Evolutionary conservation across 306 rosid genomes (phyloP).

Genomic region (Pyrus bretschneideri): DNA sequence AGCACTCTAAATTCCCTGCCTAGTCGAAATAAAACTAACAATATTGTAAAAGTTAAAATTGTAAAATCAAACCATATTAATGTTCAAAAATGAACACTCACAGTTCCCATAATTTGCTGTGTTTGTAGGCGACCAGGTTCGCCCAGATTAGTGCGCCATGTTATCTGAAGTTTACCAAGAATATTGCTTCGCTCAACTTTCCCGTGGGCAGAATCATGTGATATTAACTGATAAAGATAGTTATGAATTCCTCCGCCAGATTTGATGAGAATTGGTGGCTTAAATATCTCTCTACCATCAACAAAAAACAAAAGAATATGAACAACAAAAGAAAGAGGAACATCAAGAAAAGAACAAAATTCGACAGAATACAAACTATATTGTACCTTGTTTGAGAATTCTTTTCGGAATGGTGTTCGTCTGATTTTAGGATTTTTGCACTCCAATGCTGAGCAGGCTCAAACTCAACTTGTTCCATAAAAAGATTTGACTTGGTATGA

Average conservation of each 20-base stretch:
- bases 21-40: not conserved
- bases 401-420: slow-evolving; percentile 42
- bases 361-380: not conserved
- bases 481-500: slow-evolving; percentile 92
- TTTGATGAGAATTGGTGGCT: slow-evolving; percentile 66
- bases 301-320: not conserved
- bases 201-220: slow-evolving; percentile 41
- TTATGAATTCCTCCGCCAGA: slow-evolving; percentile 91
- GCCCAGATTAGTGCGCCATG: slow-evolving; percentile 97
- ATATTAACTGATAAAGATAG: slow-evolving; percentile 78
- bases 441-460: slow-evolving; percentile 83
- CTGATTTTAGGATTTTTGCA: slow-evolving; percentile 68
- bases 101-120: slow-evolving; percentile 94
- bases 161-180: slow-evolving; percentile 96
- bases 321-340: not conserved
- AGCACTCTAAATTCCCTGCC: not conserved
- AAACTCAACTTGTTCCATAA: slow-evolving; percentile 99
- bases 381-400: slow-evolving; percentile 43
- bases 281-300: slow-evolving; percentile 58
- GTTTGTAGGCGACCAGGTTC: slow-evolving; percentile 97
- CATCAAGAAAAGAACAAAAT: not conserved
- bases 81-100: slow-evolving; percentile 37
- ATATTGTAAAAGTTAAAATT: not conserved
- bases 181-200: slow-evolving; percentile 91
- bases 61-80: not conserved